These are phyloP conservation scores for Pisolithus orientalis DNA, from an alignment of 768 basidiomycete species.

Conservation along the genomic window DNA sequence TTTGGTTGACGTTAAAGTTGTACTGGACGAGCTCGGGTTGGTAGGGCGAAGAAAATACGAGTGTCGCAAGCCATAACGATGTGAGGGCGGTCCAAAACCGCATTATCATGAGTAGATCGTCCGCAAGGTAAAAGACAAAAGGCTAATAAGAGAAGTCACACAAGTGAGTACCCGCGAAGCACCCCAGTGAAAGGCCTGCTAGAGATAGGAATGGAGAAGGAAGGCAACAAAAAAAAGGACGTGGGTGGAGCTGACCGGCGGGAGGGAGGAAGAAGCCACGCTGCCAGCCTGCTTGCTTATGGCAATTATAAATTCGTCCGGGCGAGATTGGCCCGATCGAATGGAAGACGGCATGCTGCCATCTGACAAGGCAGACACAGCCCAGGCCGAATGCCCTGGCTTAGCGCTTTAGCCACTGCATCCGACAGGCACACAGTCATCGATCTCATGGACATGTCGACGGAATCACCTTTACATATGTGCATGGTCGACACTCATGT, in stretches of 20 bases:
- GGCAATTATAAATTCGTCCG: neutral
- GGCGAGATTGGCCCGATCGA: too few species aligned
- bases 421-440: too few species aligned
- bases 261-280: neutral
- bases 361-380: neutral
- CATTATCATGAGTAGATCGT: constrained; percentile 27
- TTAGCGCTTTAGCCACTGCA: neutral
- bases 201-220: constrained; percentile 8
- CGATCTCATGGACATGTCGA: too few species aligned
- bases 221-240: constrained; percentile 17
- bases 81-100: constrained; percentile 39
- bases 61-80: constrained; percentile 23
- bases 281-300: neutral
- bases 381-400: neutral
- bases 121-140: neutral
- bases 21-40: constrained; percentile 58
- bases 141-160: neutral
- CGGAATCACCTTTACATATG: too few species aligned
- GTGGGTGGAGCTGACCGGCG: neutral
- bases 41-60: constrained; percentile 59
- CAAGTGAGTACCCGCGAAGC: neutral
- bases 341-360: neutral
- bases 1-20: constrained; percentile 75
- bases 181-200: neutral
- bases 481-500: too few species aligned